Base-by-base conservation (phyloP, 2,329 filamentous ascomycete species). In the Monilinia polystroma region DNA sequence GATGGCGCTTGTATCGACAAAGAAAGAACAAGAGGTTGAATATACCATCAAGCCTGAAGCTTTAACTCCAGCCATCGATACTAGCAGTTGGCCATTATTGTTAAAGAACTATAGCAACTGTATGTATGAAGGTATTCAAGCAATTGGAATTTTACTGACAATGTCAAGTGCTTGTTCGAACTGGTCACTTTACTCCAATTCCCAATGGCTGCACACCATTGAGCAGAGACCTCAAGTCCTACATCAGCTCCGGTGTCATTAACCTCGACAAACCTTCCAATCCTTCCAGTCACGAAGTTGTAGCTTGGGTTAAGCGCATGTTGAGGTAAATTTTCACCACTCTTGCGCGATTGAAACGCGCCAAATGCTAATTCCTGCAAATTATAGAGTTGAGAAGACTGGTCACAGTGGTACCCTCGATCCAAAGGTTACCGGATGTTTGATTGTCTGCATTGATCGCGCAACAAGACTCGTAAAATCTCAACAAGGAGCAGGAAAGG, bases 291-390 rank as follows among this genome's bases (percentile, higher is more conserved):
- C 95, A 99, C 85, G 95, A 99, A 84, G 95, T 99, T 72, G 95
- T 99, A 77, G 94, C 95, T 73, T 99, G 95, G 95, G 91, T 98
- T 75, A 99, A 99, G 89, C 90, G 94, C 75, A 98, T 98, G 76
- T 85, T 99, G 66, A 89, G 90, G 90, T 93, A 87, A 71, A 81
- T 76, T 38, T 23, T 32, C 26, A 63, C 26, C 12, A 51, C 14
- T 14, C 2, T 62, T 10, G 12, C 7, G 54, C 45, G n/a, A 65
- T 58, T 23, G n/a, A 11, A 4, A 4, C 32, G 26, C 64, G 16
- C 11, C 14, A 18, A 57, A 47, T 66, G 72, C 68, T 68, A 53
- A 70, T 20, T 47, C 26, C n/a, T 66, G 4, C 32, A 62, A 62
- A 51, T 56, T 69, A 51, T 70, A 92, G 91, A 77, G 89, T 90